Conservation (phyloP, 768 basidiomycete genomes). For the Leccinum imitatum region DNA sequence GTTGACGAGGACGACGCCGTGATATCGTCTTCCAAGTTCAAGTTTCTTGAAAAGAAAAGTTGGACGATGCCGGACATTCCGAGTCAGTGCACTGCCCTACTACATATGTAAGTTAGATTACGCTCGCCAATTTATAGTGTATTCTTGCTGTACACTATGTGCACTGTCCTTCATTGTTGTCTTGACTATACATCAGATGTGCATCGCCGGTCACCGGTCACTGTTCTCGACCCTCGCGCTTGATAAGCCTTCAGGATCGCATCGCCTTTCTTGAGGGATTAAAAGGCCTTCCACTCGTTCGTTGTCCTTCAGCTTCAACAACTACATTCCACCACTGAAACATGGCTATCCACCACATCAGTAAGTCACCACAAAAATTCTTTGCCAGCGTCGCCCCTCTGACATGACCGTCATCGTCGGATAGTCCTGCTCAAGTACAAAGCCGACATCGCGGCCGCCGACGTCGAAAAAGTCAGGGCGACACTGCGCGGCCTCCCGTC, state of each 20-base stretch:
- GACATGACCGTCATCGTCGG: background rate
- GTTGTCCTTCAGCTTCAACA: background rate
- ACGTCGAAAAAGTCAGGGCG: conserved; percentile 2
- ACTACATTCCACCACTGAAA: background rate
- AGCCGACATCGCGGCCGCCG: conserved; percentile 1
- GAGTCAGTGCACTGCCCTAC: too few species aligned
- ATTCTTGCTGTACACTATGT: conserved; percentile 7
- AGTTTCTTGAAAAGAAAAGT: too few species aligned
- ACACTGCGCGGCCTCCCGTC: conserved; percentile 17
- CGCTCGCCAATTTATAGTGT: background rate
- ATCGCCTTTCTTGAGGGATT: conserved; percentile 3
- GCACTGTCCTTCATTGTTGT: conserved; percentile 10
- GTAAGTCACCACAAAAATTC: conserved; percentile 12
- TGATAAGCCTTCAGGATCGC: background rate
- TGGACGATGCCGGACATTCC: too few species aligned
- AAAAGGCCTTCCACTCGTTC: background rate
- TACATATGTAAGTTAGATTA: too few species aligned
- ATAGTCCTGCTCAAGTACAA: conserved; percentile 27
- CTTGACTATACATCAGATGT: background rate
- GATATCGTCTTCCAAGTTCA: background rate
- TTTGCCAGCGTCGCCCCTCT: background rate
- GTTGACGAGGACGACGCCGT: background rate
- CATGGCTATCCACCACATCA: conserved; percentile 21
- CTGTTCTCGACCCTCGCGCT: background rate
- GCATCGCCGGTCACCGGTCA: background rate